A percentile compares a stretch with the other conserved stretches of the same genome.
These are phyloP conservation scores for Aureobasidium pullulans DNA, from an alignment of 2,329 filamentous ascomycete genomes.

Conservation along the genomic window DNA sequence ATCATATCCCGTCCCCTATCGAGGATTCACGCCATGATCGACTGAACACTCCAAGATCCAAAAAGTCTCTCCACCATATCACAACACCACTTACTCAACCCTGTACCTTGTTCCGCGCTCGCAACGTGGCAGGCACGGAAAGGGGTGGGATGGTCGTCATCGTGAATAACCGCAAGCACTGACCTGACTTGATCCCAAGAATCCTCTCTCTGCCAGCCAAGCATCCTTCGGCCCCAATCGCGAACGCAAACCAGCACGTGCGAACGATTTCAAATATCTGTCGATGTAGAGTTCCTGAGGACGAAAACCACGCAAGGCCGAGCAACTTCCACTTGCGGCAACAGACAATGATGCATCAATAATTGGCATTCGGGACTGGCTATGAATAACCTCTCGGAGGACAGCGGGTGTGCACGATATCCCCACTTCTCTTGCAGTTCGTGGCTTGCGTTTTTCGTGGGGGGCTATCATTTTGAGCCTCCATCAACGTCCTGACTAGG, in stretches of 20 bases:
- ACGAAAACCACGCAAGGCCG: neutral
- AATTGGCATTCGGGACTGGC: neutral
- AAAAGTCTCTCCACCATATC: neutral
- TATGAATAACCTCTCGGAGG: conserved; percentile 7
- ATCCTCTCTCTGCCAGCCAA: neutral
- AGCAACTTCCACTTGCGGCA: neutral
- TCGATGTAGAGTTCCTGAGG: neutral
- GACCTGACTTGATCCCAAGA: neutral
- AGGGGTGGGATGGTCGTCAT: neutral
- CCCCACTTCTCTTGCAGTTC: neutral
- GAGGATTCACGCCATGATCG: neutral
- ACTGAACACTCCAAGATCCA: neutral
- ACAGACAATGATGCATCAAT: neutral
- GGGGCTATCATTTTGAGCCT: neutral
- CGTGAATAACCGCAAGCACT: neutral
- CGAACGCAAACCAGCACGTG: neutral
- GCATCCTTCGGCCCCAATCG: neutral
- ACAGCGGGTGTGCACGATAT: neutral
- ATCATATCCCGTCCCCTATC: neutral
- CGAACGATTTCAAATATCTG: conserved; percentile 1
- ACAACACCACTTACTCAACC: neutral
- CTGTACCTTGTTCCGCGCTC: neutral
- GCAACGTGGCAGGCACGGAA: neutral
- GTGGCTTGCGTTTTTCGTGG: conserved; percentile 1
- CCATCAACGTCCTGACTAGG: neutral